Base-by-base conservation (phyloP, 139 green algal genomes). In the Micractinium conductrix region DNA sequence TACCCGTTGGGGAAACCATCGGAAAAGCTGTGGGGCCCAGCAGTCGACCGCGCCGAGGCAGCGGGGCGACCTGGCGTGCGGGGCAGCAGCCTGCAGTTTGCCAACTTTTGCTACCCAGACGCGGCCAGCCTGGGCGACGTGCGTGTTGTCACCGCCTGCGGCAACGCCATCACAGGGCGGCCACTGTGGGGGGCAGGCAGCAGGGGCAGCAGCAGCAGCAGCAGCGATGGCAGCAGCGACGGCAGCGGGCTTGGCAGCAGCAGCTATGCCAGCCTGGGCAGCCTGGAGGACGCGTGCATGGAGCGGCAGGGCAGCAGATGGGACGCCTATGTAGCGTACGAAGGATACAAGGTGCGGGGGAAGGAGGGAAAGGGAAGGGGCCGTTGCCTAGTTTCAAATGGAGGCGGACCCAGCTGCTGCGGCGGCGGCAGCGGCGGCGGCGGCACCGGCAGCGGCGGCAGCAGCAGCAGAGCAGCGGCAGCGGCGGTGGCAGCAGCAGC, bases 101-200 rank as follows among this genome's bases (percentile, higher is more conserved):
- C 80, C 14, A 91, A 91, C 75, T 63, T 88, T 70, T 85, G 86
- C 55, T 90, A 90, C 65, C 87, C 87, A 3, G 43, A 65, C 16
- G 42, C 40, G 19, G 78, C 44, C n/a, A 63, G 75, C 63, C 38
- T 62, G 22, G 87, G 35, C 17, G 86, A 50, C 0, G 78, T 89
- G 44, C 67, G 78, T 22, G 53, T 90, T 30, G 84, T 89, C 40
- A 89, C 84, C 37, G 67, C 60, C n/a, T 88, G 55, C 53, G 86
- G 84, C 9, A 33, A 86, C 21, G 68, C 68, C 1, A 79, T 90
- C 24, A 50, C 53, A 1, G 80, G 80, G 22, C 69, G 80, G 4
- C 48, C 58, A 3, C 80, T 85, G 69, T 45, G 55, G 70, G 69
- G 68, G 26, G 19, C 22, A 14, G 9, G 35, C 80, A 44, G 37